Evolutionary conservation across 2,329 filamentous ascomycete species (phyloP).

Genomic region (Aspergillus niger): DNA sequence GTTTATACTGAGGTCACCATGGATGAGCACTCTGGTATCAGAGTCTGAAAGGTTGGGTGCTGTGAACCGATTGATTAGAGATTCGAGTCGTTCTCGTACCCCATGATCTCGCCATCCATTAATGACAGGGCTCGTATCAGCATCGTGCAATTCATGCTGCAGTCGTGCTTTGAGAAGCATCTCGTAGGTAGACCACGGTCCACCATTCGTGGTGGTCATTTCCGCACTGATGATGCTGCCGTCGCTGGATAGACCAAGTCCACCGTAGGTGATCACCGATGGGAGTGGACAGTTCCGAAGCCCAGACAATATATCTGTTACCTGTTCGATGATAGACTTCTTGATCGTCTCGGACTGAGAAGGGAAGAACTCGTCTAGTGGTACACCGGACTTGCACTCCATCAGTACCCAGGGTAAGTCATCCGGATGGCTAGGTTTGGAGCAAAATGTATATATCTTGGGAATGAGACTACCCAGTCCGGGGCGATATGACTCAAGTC

Average conservation of each 20-base stretch:
- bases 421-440: neutral
- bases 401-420: neutral
- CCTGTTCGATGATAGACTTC: neutral
- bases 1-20: too few species aligned
- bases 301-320: neutral
- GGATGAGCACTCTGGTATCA: too few species aligned
- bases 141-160: neutral
- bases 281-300: neutral
- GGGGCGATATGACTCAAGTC: neutral
- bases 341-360: neutral
- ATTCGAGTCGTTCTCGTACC: neutral
- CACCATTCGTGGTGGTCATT: neutral
- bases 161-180: neutral
- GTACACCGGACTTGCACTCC: neutral
- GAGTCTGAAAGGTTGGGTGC: too few species aligned
- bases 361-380: neutral
- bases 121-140: neutral
- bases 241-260: too few species aligned
- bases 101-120: neutral
- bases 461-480: neutral
- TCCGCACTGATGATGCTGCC: neutral
- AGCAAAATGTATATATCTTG: neutral
- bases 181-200: neutral
- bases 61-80: too few species aligned
- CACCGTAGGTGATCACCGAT: too few species aligned